Percentiles rank a stretch among this genome's conserved stretches.
Conservation (phyloP, 116 monocot species). For the Papilionanthe hybrid region DNA sequence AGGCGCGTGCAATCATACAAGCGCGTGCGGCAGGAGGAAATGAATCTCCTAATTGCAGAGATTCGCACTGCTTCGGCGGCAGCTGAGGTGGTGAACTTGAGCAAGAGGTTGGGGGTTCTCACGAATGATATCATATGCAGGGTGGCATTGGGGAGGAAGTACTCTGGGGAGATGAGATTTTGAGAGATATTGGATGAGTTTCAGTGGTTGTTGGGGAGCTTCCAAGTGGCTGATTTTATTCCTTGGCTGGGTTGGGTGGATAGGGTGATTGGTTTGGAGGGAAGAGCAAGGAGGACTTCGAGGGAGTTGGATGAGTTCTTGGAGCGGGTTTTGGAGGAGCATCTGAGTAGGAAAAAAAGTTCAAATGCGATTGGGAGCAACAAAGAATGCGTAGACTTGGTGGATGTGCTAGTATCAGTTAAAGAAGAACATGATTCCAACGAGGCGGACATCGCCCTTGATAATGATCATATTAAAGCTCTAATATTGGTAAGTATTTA, state of each 20-base stretch:
- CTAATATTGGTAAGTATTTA: not conserved
- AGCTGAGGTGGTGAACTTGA: not conserved
- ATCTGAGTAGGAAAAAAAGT: not conserved
- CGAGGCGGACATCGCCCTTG: not conserved
- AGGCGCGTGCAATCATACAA: slow-evolving; percentile 7
- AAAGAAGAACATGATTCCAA: not conserved
- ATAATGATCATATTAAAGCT: not conserved
- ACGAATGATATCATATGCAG: slow-evolving; percentile 3
- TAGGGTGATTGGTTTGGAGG: not conserved
- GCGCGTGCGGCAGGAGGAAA: slow-evolving; percentile 7
- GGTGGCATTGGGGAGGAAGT: slow-evolving; percentile 7
- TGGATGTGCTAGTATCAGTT: not conserved
- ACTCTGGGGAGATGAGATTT: not conserved
- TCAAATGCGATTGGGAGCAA: not conserved
- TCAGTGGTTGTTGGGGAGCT: not conserved
- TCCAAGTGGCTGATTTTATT: slow-evolving; percentile 7
- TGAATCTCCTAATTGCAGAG: not conserved
- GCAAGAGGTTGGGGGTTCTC: not conserved
- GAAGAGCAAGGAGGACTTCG: not conserved
- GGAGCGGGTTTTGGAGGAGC: not conserved
- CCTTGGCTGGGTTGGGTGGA: slow-evolving; percentile 18
- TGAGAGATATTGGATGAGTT: not conserved
- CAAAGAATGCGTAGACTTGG: not conserved
- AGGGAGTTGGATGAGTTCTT: not conserved
- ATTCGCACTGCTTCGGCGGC: not conserved